phyloP scores from a whole-genome alignment of 1,284 basidiomycete species.

The Ceratobasidium sp. region DNA sequence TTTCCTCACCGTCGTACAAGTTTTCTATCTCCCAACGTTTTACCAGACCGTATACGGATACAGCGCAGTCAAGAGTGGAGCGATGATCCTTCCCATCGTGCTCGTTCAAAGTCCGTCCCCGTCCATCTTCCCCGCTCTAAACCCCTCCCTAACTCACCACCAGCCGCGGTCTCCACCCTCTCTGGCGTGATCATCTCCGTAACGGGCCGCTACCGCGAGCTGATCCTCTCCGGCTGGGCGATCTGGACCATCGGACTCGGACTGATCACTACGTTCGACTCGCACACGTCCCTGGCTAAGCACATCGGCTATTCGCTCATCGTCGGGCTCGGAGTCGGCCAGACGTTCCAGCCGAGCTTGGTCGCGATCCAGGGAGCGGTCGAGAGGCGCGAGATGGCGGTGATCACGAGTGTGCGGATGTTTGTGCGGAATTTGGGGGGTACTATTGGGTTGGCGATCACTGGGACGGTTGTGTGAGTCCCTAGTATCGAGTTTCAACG shows the following conservation, averaged over 20 bases:
- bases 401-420: slow-evolving; percentile 58
- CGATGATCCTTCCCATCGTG: slow-evolving; percentile 62
- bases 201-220: slow-evolving; percentile 60
- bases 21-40: slow-evolving; percentile 61
- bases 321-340: slow-evolving; percentile 62
- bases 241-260: slow-evolving; percentile 63
- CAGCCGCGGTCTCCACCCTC: slow-evolving; percentile 51
- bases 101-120: slow-evolving; percentile 54
- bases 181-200: slow-evolving; percentile 59
- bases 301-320: slow-evolving; percentile 62
- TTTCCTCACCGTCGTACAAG: slow-evolving; percentile 51
- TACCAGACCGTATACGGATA: slow-evolving; percentile 63
- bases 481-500: not conserved
- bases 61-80: slow-evolving; percentile 62
- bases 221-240: slow-evolving; percentile 61
- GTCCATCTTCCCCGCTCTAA: not conserved
- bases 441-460: slow-evolving; percentile 56
- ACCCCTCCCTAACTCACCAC: not conserved
- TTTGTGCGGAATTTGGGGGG: slow-evolving; percentile 59
- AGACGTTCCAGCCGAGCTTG: slow-evolving; percentile 48
- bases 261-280: slow-evolving; percentile 59
- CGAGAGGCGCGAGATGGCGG: slow-evolving; percentile 55
- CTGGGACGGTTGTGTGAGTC: slow-evolving; percentile 50
- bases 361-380: slow-evolving; percentile 59
- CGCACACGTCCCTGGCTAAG: slow-evolving; percentile 56